Evolutionary conservation across 768 basidiomycete genomes (phyloP).

Genomic region (Tulasnella sp.): DNA sequence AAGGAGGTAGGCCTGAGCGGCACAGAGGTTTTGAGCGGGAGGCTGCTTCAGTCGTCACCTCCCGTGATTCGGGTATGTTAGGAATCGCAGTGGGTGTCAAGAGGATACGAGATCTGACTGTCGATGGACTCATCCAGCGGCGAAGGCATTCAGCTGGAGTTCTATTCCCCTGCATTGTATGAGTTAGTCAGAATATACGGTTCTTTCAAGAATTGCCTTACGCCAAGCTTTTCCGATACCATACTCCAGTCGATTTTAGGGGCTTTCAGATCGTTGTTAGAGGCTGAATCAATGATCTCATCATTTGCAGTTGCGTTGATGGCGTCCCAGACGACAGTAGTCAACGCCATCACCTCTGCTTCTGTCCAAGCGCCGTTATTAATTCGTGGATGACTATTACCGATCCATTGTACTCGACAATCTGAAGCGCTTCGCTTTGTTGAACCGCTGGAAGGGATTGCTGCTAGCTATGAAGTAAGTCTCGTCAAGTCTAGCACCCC

Average conservation of each 20-base stretch:
- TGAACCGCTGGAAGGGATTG: background rate
- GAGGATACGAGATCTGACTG: background rate
- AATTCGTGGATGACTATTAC: conserved; percentile 6
- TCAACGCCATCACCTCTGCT: background rate
- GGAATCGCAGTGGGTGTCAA: no score
- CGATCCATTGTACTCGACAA: conserved; percentile 7
- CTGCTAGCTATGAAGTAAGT: background rate
- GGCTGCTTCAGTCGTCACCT: no score
- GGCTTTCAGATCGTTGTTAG: background rate
- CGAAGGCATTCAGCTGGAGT: conserved; percentile 5
- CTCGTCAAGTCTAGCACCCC: background rate
- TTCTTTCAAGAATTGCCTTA: background rate
- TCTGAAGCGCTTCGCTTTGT: background rate
- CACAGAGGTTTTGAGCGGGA: no score
- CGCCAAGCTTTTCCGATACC: conserved; percentile 5
- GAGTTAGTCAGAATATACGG: background rate
- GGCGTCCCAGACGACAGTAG: background rate
- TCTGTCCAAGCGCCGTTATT: conserved; percentile 5
- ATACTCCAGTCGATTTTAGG: background rate
- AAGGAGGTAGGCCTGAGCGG: no score
- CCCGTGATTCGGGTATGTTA: no score
- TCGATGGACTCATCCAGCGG: conserved; percentile 5
- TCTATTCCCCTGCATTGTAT: background rate
- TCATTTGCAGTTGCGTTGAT: background rate
- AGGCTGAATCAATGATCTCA: background rate